phyloP scores from a whole-genome alignment of 352 stramenopile genomes.

The Globisporangium emineosum region DNA sequence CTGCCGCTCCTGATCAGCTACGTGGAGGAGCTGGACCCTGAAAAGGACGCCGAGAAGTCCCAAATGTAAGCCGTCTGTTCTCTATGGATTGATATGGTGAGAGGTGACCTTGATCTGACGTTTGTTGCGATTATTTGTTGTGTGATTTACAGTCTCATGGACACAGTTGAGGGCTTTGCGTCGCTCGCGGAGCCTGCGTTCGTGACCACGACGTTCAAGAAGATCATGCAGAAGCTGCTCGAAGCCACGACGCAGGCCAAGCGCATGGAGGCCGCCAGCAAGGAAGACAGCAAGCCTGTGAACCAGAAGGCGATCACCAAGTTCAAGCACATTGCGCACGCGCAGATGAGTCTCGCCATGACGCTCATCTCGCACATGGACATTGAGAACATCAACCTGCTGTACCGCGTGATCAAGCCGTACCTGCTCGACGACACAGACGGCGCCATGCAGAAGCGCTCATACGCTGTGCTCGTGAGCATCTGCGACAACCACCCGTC shows the following conservation, averaged over 20 bases:
- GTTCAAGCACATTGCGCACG: conserved; percentile 64
- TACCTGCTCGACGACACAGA: conserved; percentile 86
- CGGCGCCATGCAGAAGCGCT: conserved; percentile 86
- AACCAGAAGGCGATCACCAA: conserved; percentile 45
- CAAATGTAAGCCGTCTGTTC: conserved; percentile 28
- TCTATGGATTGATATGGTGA: background rate
- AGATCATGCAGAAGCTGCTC: conserved; percentile 88
- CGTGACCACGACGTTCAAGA: conserved; percentile 76
- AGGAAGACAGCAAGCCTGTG: conserved; percentile 22
- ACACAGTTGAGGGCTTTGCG: conserved; percentile 83
- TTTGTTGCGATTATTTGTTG: background rate
- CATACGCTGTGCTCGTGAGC: conserved; percentile 80
- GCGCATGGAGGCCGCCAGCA: conserved; percentile 42
- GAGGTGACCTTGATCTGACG: background rate
- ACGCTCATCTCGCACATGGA: conserved; percentile 79
- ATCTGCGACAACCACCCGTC: conserved; percentile 84
- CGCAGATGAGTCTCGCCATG: conserved; percentile 77
- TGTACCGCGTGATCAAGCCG: conserved; percentile 88
- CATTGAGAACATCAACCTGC: conserved; percentile 61
- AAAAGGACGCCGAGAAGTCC: conserved; percentile 71
- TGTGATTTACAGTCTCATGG: conserved; percentile 34
- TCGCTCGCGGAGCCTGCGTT: conserved; percentile 64
- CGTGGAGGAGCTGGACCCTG: conserved; percentile 74
- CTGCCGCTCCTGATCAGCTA: conserved; percentile 81
- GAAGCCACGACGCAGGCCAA: conserved; percentile 82